Evolutionary conservation across 495 filamentous ascomycete genomes (phyloP), one percentile per base, ranked within the genome.

Genomic region (Aspergillus sparsus): DNA sequence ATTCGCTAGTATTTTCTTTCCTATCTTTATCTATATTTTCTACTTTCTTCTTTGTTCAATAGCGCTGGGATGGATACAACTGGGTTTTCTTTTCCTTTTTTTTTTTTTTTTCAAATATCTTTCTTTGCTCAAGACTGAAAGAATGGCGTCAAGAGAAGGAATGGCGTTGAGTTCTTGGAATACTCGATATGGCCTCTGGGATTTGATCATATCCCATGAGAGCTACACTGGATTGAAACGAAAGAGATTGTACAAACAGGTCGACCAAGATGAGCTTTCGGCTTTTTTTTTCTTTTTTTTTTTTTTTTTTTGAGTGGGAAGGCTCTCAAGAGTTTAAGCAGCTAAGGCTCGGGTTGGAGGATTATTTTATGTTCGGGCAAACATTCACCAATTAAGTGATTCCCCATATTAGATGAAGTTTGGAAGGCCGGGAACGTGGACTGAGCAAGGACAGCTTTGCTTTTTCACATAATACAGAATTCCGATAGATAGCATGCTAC

Each of bases 71-170:
- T 47, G 51, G 60, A 57, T 51, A 50, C 61, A 15, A 51, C 37
- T 21, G 31, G 55, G 35, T 61, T 37, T 15, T 58, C 15, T 36
- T 27, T 27, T 27, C 21, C 3, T 27, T 27, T 27, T 3, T 27
- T 27, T 27, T 27, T 27, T 27, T 27, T 27, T 27, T 27, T 27
- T 27, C 3, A 1, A 1, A 1, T 27, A 1, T 27, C 3, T 27
- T 27, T 27, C 3, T 27, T 27, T 3, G 1, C 21, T 3, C 18
- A 39, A 46, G 15, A 46, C 41, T 32, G 49, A 58, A n/a, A 18
- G 36, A 42, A 49, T 21, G 63, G 59, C 58, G 63, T 65, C 52
- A 31, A 53, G 46, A 65, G 55, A 65, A 41, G 59, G 63, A 53
- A 62, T 31, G 63, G 63, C 56, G 63, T 65, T 39, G 55, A 11